phyloP scores from a whole-genome alignment of 225 moss, liverwort and hornwort species.

The Physcomitrellopsis africana region DNA sequence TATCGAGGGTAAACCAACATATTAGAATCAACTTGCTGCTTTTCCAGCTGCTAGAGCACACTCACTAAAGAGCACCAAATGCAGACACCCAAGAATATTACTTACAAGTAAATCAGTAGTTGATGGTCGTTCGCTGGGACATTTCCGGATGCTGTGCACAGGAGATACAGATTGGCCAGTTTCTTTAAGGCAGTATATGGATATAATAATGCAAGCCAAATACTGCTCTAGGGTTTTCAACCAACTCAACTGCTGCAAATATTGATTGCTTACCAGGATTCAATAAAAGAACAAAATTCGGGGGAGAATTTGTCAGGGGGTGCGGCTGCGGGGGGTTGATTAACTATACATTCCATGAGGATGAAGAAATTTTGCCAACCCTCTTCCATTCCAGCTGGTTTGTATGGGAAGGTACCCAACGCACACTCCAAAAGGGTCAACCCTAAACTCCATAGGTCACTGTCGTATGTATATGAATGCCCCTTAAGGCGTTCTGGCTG shows the following conservation, averaged over 20 bases:
- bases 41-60: not conserved
- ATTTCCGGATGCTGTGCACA: conserved; percentile 58
- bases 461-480: conserved; percentile 65
- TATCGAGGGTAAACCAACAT: not conserved
- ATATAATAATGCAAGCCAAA: not conserved
- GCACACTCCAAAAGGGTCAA: conserved; percentile 79
- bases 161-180: not conserved
- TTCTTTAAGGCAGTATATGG: not conserved
- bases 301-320: conserved; percentile 67
- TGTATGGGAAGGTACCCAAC: conserved; percentile 81
- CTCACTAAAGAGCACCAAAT: not conserved
- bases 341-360: conserved; percentile 72
- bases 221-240: not conserved
- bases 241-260: not conserved
- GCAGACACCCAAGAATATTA: not conserved
- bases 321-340: conserved; percentile 73
- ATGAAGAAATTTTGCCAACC: conserved; percentile 77
- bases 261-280: conserved; percentile 58
- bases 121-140: conserved; percentile 58
- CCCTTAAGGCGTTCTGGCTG: conserved; percentile 85
- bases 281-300: conserved; percentile 79
- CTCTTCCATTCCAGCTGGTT: conserved; percentile 65
- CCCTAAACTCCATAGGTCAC: conserved; percentile 90
- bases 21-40: too few relatives aligned
- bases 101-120: conserved; percentile 78